Evolutionary conservation across 2,329 filamentous ascomycete species (phyloP).

Genomic region (Colletotrichum spaethianum): DNA sequence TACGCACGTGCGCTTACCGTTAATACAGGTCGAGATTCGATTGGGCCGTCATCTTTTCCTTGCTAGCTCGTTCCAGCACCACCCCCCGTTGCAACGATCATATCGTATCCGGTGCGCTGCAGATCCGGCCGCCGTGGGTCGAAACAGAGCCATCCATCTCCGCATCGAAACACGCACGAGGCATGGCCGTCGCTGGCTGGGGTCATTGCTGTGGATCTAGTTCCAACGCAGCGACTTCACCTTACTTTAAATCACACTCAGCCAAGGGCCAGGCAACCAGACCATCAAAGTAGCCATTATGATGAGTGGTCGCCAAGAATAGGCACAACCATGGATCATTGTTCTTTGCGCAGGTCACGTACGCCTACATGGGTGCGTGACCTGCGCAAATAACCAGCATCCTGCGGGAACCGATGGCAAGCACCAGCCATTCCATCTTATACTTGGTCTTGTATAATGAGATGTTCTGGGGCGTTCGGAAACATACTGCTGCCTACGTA

Average conservation of each 20-base stretch:
- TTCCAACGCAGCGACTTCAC: neutral
- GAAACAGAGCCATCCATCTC: constrained; percentile 18
- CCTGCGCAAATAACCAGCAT: neutral
- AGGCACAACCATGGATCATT: neutral
- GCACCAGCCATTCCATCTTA: neutral
- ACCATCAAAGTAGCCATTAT: neutral
- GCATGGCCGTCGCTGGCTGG: constrained; percentile 1
- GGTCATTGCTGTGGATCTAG: neutral
- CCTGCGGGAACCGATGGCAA: no score
- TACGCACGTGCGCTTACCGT: constrained; percentile 11
- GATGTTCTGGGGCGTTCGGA: neutral
- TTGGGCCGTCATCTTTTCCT: constrained; percentile 5
- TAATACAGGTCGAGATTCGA: neutral
- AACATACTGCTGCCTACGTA: neutral
- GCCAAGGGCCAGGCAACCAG: neutral
- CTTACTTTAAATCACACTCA: neutral
- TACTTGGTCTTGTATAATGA: neutral
- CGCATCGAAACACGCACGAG: constrained; percentile 24
- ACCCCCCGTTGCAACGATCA: constrained; percentile 16
- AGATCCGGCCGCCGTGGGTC: constrained; percentile 24
- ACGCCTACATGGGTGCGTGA: neutral
- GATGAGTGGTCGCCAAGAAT: neutral
- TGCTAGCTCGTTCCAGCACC: constrained; percentile 3
- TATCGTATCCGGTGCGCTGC: constrained; percentile 3
- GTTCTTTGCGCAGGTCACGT: neutral